Evolutionary conservation across 2,329 filamentous ascomycete genomes (phyloP), one percentile per base, ranked within the genome.

Genomic region (Fusarium robinianum): DNA sequence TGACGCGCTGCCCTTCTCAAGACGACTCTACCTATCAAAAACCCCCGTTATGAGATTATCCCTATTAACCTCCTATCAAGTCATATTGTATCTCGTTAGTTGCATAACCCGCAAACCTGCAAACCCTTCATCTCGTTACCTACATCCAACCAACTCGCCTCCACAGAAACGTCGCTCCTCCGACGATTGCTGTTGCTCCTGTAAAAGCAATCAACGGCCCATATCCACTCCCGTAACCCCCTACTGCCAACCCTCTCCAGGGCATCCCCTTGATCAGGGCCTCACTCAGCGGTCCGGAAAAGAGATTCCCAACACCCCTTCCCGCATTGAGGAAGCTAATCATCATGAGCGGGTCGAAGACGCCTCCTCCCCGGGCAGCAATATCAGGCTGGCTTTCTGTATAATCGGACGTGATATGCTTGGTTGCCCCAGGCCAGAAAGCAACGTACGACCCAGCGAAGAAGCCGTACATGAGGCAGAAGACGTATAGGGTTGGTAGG

Each of bases 391-490:
- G 37, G 5, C 40, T 49, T 10, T 17, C n/a, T 12, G 47, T 35
- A 3, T 41, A 17, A 12, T 42, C 46, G 4, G 37, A 53, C 5
- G 40, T 53, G 5, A 75, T 58, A 15, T 73, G 65, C 31, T 55
- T 66, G 69, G 74, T 73, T 51, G 78, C 71, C 0, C 77, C 77
- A 5, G 74, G 73, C 80, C 80, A 85, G 0, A 78, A 78, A 0
- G 77, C 75, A 12, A 75, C 77, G 58, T 79, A 85, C 0, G 76
- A 76, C 3, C 80, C 78, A 0, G 81, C 80, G 36, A 84, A 85
- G 48, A 84, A 73, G 1, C 82, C 83, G 55, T 81, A 85, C n/a
- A 75, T 69, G 12, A 83, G 61, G n/a, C 79, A 77, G 58, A 84
- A 85, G 10, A 77, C 55, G 8, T 79, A 75, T n/a, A 85, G 66